A percentile compares a stretch with the other conserved stretches of the same genome.
Evolutionary conservation across 2,329 filamentous ascomycete genomes (phyloP).

Genomic region (Claviceps paspali): DNA sequence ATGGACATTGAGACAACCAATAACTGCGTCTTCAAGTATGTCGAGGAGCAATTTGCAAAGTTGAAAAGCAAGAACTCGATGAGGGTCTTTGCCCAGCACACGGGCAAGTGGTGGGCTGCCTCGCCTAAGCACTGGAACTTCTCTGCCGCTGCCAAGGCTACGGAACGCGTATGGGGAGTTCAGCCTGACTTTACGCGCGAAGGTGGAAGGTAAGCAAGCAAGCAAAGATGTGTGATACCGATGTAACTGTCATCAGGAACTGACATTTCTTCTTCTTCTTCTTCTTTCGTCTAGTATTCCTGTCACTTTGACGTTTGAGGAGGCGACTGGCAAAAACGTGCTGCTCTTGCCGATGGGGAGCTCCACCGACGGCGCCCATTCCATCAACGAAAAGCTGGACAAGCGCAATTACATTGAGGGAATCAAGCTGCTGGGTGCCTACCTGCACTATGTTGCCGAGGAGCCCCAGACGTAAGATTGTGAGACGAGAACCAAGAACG

Average conservation of each 20-base stretch:
- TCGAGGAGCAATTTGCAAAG: slow-evolving; percentile 73
- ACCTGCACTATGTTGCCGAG: slow-evolving; percentile 89
- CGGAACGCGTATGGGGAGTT: slow-evolving; percentile 85
- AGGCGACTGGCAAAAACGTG: slow-evolving; percentile 96
- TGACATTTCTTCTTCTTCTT: slow-evolving; percentile 2
- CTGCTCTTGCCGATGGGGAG: slow-evolving; percentile 91
- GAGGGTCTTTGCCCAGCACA: slow-evolving; percentile 69
- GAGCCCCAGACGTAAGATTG: slow-evolving; percentile 43
- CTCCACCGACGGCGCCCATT: slow-evolving; percentile 91
- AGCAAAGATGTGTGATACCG: slow-evolving; percentile 13
- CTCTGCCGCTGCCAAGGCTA: slow-evolving; percentile 83
- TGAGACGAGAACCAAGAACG: no score
- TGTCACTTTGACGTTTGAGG: slow-evolving; percentile 91
- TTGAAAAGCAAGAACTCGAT: slow-evolving; percentile 85
- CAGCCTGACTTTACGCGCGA: slow-evolving; percentile 91
- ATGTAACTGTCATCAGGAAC: neutral
- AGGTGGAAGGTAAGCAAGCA: slow-evolving; percentile 71
- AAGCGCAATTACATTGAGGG: slow-evolving; percentile 97
- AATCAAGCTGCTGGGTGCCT: slow-evolving; percentile 86
- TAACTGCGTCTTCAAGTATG: slow-evolving; percentile 65
- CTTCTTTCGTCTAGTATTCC: slow-evolving; percentile 51
- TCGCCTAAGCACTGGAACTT: slow-evolving; percentile 99
- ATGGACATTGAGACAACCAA: slow-evolving; percentile 93
- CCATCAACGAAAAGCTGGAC: slow-evolving; percentile 97
- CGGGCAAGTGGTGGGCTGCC: slow-evolving; percentile 97